Evolutionary conservation across 768 basidiomycete species (phyloP).

Genomic region (Heimioporus sp.): DNA sequence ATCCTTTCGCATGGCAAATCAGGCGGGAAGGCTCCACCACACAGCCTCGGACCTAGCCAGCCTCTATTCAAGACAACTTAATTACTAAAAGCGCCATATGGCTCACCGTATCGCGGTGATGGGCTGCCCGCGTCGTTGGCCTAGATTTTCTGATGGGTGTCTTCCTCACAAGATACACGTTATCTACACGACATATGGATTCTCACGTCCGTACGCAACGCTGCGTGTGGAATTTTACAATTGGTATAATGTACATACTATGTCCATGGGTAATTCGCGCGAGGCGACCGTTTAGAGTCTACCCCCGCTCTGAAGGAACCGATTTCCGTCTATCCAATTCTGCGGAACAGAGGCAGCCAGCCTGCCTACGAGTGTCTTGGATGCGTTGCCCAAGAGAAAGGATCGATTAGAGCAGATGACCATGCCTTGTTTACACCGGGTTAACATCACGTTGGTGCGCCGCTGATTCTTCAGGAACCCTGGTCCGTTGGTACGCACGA

Average conservation of each 20-base stretch:
- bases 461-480: slow-evolving; percentile 66
- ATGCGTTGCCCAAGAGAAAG: slow-evolving; percentile 19
- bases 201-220: too few relatives aligned
- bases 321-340: slow-evolving; percentile 18
- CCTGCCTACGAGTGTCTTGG: slow-evolving; percentile 24
- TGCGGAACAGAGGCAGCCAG: slow-evolving; percentile 13
- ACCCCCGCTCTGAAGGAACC: slow-evolving; percentile 1
- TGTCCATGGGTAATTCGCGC: too few relatives aligned
- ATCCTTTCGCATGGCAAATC: background rate
- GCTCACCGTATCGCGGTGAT: background rate
- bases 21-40: background rate
- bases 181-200: too few relatives aligned
- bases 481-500: slow-evolving; percentile 54
- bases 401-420: slow-evolving; percentile 57
- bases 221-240: too few relatives aligned
- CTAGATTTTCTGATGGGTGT: background rate
- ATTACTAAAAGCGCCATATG: background rate
- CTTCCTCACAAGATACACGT: too few relatives aligned
- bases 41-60: background rate
- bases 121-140: background rate
- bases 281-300: background rate
- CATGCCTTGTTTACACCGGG: slow-evolving; percentile 73
- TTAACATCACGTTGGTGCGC: slow-evolving; percentile 84
- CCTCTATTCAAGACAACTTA: background rate
- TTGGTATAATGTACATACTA: too few relatives aligned